These are phyloP conservation scores for Lagerstroemia speciosa DNA, from an alignment of 345 rosid genomes.

Conservation along the genomic window DNA sequence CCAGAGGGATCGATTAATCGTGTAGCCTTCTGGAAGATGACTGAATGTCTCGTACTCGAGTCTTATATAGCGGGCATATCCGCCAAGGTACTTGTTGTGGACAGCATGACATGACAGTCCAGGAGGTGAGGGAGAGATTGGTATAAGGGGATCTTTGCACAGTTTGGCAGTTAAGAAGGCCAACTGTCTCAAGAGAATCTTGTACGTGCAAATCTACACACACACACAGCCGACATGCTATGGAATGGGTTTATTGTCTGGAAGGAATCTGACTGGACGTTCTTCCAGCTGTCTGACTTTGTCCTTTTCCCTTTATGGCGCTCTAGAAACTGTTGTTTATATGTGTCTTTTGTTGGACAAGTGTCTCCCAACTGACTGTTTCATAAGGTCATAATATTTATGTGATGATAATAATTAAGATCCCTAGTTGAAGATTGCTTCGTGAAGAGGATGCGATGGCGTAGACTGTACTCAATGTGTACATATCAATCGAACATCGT, in stretches of 20 bases:
- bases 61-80: background rate
- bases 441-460: too few species aligned
- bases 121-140: too few species aligned
- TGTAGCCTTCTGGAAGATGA: background rate
- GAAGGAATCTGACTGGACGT: background rate
- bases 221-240: background rate
- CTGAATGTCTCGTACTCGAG: background rate
- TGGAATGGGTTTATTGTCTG: background rate
- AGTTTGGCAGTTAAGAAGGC: conserved; percentile 7
- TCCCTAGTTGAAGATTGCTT: too few species aligned
- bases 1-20: too few species aligned
- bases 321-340: too few species aligned
- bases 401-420: too few species aligned
- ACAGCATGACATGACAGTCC: background rate
- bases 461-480: too few species aligned
- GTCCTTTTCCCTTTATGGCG: background rate
- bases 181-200: conserved; percentile 8
- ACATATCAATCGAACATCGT: too few species aligned
- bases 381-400: too few species aligned
- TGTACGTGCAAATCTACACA: background rate
- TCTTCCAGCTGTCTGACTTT: background rate
- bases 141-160: background rate
- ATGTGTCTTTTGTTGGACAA: too few species aligned
- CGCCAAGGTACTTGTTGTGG: too few species aligned
- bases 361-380: too few species aligned